Evolutionary conservation across 1,284 basidiomycete species (phyloP), one percentile per base, ranked within the genome.

Genomic region (Malassezia brasiliensis): DNA sequence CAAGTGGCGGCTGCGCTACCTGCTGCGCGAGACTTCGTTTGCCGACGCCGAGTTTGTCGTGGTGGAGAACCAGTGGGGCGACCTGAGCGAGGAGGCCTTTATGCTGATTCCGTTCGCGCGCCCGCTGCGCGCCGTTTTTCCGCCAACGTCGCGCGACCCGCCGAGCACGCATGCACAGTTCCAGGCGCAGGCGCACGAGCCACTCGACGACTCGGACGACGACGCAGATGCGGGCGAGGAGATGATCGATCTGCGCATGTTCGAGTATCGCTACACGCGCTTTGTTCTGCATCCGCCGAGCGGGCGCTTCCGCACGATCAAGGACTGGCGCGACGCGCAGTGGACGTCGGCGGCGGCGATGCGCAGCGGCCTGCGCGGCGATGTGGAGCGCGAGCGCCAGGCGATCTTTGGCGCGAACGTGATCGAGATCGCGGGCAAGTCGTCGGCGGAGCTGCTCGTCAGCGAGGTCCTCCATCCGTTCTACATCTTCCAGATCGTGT

Each of bases 401-500:
- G 79, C 79, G 1, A 70, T 98, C 25, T 98, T 96, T 76, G 90
- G 88, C 4, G 77, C 78, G 30, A 99, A 99, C 71, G 79, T 85
- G 49, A 88, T 99, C 61, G 88, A 98, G 66, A 88, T 99, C 49
- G 84, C 87, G 66, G 87, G 83, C 14, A 96, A 94, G 76, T 85
- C 87, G 0, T 83, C 85, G 1, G 63, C 83, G n/a, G 80, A 83
- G 22, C 80, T 99, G 1, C 79, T 98, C 8, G 78, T 96, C 38
- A 90, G 98, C 66, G 94, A 60, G 50, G 59, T 66, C 47, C 59
- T 62, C 41, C 57, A 57, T 41, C 58, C 52, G n/a, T 54, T 60
- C 49, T 63, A 60, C 65, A 86, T 98, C 53, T 99, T 99, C 76
- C 94, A 99, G 81, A 86, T 98, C 63, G 90, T 90, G 46, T 94